Conservation (phyloP, 768 basidiomycete genomes). For the Tylopilus balloui region DNA sequence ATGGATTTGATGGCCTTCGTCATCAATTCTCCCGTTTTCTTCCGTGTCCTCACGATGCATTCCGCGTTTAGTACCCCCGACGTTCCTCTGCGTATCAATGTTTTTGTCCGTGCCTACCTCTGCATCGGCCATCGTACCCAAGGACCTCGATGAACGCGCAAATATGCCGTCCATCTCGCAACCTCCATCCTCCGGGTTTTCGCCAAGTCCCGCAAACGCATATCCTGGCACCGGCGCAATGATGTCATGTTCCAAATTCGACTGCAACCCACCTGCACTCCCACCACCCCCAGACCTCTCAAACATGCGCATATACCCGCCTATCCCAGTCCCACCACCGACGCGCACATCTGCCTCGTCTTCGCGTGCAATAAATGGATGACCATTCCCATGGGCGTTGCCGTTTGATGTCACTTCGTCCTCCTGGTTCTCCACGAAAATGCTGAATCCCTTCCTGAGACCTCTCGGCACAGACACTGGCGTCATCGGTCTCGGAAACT, state of each 20-base stretch:
- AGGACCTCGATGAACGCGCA: conserved; percentile 4
- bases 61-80: conserved; percentile 13
- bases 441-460: conserved; percentile 8
- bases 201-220: conserved; percentile 3
- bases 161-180: conserved; percentile 4
- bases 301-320: conserved; percentile 26
- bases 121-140: conserved; percentile 8
- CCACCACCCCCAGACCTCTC: conserved; percentile 4
- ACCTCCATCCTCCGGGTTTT: neutral
- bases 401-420: conserved; percentile 1
- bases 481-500: conserved; percentile 18
- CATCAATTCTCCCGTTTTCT: conserved; percentile 2
- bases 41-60: conserved; percentile 14
- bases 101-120: conserved; percentile 6
- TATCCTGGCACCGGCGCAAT: conserved; percentile 19
- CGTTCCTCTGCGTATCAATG: neutral
- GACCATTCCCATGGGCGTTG: neutral
- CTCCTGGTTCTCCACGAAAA: conserved; percentile 3
- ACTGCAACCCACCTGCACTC: neutral
- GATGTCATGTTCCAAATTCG: conserved; percentile 9
- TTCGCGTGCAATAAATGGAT: conserved; percentile 3
- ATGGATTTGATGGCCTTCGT: conserved; percentile 2
- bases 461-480: conserved; percentile 16
- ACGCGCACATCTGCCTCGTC: neutral
- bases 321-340: neutral